A percentile compares a stretch with the other conserved stretches of the same genome.
Evolutionary conservation across 108 stramenopile species (phyloP).

Genomic region (Chaetoceros muelleri): DNA sequence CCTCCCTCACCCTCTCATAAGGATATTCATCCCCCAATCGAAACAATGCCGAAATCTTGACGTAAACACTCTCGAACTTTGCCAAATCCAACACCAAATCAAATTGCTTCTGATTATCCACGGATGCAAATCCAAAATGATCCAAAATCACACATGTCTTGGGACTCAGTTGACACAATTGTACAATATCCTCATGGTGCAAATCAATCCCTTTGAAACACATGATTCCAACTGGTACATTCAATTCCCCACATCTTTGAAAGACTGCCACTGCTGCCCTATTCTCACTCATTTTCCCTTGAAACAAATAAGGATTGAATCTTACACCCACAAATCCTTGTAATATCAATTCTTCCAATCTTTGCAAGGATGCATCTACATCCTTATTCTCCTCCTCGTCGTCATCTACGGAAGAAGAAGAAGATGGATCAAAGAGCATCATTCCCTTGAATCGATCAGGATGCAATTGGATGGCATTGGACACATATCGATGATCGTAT

Average conservation of each 20-base stretch:
- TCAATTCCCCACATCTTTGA: slow-evolving; percentile 64
- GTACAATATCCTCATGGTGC: slow-evolving; percentile 57
- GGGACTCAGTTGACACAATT: slow-evolving; percentile 44
- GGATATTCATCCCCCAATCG: slow-evolving; percentile 46
- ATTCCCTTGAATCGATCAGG: slow-evolving; percentile 79
- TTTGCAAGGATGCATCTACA: slow-evolving; percentile 37
- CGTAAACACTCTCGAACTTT: slow-evolving; percentile 52
- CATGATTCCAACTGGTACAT: slow-evolving; percentile 81
- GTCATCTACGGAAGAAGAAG: too few relatives aligned
- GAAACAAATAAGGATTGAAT: slow-evolving; percentile 86
- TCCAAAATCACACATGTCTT: slow-evolving; percentile 67
- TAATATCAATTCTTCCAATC: slow-evolving; percentile 51
- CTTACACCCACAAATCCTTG: slow-evolving; percentile 77
- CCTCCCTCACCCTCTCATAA: slow-evolving; percentile 36
- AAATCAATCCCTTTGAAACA: slow-evolving; percentile 75
- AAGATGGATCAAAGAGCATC: slow-evolving; percentile 64
- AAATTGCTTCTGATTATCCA: slow-evolving; percentile 40
- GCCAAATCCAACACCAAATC: slow-evolving; percentile 49
- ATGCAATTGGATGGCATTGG: slow-evolving; percentile 40
- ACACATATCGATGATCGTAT: slow-evolving; percentile 79
- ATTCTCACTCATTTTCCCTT: slow-evolving; percentile 13
- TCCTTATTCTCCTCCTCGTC: too few relatives aligned
- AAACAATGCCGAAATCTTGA: slow-evolving; percentile 80
- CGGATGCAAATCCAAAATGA: slow-evolving; percentile 79
- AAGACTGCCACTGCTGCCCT: slow-evolving; percentile 47